Percentiles rank a stretch among this genome's conserved stretches.
These are phyloP conservation scores for Citeromyces siamensis DNA, from an alignment of 1,139 yeast genomes.

Conservation along the genomic window DNA sequence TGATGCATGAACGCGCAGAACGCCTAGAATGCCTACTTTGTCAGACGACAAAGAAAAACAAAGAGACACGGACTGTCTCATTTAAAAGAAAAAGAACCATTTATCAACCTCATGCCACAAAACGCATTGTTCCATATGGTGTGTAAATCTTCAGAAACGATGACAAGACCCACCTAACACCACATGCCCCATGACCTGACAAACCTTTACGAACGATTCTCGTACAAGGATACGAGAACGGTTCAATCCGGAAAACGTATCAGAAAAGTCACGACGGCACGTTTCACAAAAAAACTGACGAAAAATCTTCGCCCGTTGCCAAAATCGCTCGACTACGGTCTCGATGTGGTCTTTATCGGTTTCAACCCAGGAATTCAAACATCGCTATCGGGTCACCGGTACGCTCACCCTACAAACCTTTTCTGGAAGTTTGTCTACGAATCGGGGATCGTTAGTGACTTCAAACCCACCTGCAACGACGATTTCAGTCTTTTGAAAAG, in stretches of 20 bases:
- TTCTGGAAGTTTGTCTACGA: not conserved
- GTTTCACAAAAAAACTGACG: not conserved
- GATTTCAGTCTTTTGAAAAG: not conserved
- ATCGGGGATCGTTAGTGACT: not conserved
- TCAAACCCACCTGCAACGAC: not conserved
- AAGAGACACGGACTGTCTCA: no score
- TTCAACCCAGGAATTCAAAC: constrained; percentile 2
- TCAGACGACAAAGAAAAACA: no score
- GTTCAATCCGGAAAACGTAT: not conserved
- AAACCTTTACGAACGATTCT: not conserved
- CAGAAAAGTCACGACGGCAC: not conserved
- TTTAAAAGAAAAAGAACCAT: no score
- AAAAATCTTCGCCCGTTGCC: not conserved
- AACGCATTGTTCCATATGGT: no score
- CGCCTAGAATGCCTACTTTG: no score
- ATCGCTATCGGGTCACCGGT: not conserved
- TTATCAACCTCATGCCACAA: no score
- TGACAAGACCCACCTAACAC: no score
- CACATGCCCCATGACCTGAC: no score
- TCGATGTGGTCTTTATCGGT: not conserved
- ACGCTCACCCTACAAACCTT: not conserved
- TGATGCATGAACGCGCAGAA: no score
- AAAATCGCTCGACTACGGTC: not conserved
- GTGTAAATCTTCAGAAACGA: no score
- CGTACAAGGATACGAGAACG: not conserved